phyloP scores from a whole-genome alignment of 257 asterid genomes.

The Knoxia roxburghii region DNA sequence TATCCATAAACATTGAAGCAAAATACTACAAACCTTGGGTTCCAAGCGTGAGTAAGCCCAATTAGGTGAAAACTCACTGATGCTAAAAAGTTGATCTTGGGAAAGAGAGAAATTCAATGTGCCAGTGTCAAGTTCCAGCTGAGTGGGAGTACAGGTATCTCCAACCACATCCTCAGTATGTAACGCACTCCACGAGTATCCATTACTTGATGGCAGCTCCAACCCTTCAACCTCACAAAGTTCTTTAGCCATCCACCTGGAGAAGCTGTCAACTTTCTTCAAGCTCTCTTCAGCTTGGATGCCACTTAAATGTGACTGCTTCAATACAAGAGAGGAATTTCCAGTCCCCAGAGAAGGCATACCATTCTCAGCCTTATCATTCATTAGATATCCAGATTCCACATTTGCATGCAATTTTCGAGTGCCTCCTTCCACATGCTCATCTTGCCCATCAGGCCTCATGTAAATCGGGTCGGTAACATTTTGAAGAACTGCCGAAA shows the following conservation, averaged over 20 bases:
- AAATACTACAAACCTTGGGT: slow-evolving; percentile 47
- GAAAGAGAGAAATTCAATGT: slow-evolving; percentile 69
- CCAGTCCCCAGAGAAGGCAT: slow-evolving; percentile 36
- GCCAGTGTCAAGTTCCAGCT: slow-evolving; percentile 55
- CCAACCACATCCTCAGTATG: slow-evolving; percentile 56
- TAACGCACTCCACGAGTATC: slow-evolving; percentile 60
- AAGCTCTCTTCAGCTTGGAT: slow-evolving; percentile 62
- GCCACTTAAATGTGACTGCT: slow-evolving; percentile 56
- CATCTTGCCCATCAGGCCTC: slow-evolving; percentile 41
- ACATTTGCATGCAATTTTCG: slow-evolving; percentile 38
- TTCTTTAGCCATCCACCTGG: slow-evolving; percentile 86
- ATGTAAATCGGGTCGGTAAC: slow-evolving; percentile 28
- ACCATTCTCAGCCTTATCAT: slow-evolving; percentile 39
- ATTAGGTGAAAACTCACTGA: slow-evolving; percentile 63
- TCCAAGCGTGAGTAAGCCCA: slow-evolving; percentile 64
- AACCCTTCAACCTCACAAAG: slow-evolving; percentile 66
- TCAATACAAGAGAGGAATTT: slow-evolving; percentile 35
- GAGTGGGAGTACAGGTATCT: slow-evolving; percentile 52
- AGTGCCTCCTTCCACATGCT: slow-evolving; percentile 29
- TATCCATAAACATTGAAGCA: not conserved
- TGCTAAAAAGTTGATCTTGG: slow-evolving; percentile 79
- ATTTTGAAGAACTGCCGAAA: slow-evolving; percentile 37
- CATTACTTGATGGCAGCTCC: slow-evolving; percentile 52
- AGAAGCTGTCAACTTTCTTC: slow-evolving; percentile 94
- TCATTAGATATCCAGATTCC: slow-evolving; percentile 30